These are phyloP conservation scores for Suillus placidus DNA, from an alignment of 768 basidiomycete genomes.

Conservation along the genomic window DNA sequence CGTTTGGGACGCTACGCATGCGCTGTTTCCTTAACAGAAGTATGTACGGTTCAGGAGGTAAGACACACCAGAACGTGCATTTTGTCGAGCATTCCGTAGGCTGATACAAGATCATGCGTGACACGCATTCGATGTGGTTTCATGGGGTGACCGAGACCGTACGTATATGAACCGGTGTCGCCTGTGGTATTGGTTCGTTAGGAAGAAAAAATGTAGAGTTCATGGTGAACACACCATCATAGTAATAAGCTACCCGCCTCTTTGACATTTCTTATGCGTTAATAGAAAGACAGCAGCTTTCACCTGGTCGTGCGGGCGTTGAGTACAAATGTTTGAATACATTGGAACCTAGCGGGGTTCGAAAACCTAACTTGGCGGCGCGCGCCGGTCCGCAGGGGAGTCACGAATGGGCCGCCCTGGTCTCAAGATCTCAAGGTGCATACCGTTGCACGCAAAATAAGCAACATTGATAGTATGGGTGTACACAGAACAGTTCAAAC, in stretches of 20 bases:
- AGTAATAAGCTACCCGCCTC: slow-evolving; percentile 78
- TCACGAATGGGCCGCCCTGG: too few species aligned
- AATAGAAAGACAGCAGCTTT: neutral
- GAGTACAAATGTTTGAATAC: neutral
- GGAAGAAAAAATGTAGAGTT: neutral
- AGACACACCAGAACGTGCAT: slow-evolving; percentile 85
- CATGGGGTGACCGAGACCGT: slow-evolving; percentile 91
- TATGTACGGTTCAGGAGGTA: slow-evolving; percentile 10
- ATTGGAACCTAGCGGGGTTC: neutral
- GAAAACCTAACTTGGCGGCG: neutral
- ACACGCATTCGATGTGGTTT: slow-evolving; percentile 95
- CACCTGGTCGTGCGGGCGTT: neutral
- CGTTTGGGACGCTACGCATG: slow-evolving; percentile 62
- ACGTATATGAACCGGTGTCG: slow-evolving; percentile 77
- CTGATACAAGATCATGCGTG: slow-evolving; percentile 87
- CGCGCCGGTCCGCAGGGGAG: neutral
- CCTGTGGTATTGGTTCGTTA: slow-evolving; percentile 39
- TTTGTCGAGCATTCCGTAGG: slow-evolving; percentile 91
- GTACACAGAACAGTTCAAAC: neutral
- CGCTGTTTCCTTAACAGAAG: neutral
- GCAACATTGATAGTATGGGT: neutral
- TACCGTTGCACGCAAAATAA: neutral
- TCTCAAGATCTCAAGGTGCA: too few species aligned
- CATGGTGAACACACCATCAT: slow-evolving; percentile 57
- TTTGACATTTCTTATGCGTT: slow-evolving; percentile 53